Conservation (phyloP, 2,329 filamentous ascomycete genomes). For the Fusarium succisae region DNA sequence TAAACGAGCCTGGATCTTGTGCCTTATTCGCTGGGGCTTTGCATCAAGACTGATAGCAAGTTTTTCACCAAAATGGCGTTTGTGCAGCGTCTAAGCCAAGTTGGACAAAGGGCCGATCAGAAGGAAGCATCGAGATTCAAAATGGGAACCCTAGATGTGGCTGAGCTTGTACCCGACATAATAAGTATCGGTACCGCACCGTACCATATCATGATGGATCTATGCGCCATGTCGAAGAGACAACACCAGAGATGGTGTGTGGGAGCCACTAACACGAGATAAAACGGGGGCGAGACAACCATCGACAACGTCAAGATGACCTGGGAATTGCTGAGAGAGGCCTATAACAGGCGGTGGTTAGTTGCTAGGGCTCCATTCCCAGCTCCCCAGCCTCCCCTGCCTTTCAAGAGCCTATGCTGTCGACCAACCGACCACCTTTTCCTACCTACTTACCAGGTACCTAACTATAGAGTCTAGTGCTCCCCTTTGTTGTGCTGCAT, state of each 20-base stretch:
- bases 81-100: constrained; percentile 7
- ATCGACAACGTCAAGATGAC: constrained; percentile 32
- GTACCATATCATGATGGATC: background rate
- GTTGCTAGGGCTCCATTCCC: background rate
- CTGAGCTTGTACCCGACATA: constrained; percentile 19
- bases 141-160: constrained; percentile 23
- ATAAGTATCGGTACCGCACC: background rate
- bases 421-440: constrained; percentile 2
- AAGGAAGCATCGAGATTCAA: constrained; percentile 31
- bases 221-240: background rate
- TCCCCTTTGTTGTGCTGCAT: background rate
- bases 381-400: background rate
- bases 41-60: constrained; percentile 7
- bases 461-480: background rate
- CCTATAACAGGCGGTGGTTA: constrained; percentile 5
- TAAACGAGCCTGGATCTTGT: constrained; percentile 5
- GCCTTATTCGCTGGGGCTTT: constrained; percentile 1
- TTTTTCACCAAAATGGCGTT: constrained; percentile 15
- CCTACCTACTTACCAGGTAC: too few relatives aligned
- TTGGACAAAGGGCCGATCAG: constrained; percentile 27
- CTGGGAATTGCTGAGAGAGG: constrained; percentile 5
- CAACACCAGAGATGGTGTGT: constrained; percentile 41
- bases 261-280: constrained; percentile 47
- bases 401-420: background rate
- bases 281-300: constrained; percentile 28